These are phyloP conservation scores for Phytophthora pseudosyringae DNA, from an alignment of 352 stramenopile species.

Conservation along the genomic window DNA sequence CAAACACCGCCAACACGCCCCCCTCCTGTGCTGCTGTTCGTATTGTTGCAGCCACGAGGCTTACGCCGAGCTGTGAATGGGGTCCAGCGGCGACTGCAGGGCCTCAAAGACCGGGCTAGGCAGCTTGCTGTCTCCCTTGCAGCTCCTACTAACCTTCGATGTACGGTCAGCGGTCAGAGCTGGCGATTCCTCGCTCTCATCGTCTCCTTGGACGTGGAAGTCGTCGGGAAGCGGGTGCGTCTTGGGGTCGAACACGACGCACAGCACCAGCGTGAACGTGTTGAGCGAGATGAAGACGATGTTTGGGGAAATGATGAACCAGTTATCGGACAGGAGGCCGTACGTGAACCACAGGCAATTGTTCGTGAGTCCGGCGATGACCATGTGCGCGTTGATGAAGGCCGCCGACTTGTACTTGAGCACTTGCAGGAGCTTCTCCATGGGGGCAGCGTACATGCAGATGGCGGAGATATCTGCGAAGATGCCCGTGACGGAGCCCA, in stretches of 20 bases:
- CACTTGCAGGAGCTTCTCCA: constrained; percentile 37
- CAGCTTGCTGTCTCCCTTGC: constrained; percentile 21
- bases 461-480: constrained; percentile 31
- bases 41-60: not conserved
- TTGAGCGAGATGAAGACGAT: constrained; percentile 43
- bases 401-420: constrained; percentile 32
- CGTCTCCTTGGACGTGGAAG: constrained; percentile 23
- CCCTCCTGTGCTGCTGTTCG: no score
- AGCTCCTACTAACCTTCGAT: constrained; percentile 16
- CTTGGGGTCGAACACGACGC: constrained; percentile 35
- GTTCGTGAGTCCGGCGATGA: constrained; percentile 29
- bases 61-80: constrained; percentile 26
- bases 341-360: constrained; percentile 46
- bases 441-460: constrained; percentile 32
- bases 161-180: not conserved
- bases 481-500: constrained; percentile 33
- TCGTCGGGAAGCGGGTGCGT: constrained; percentile 35
- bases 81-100: constrained; percentile 37
- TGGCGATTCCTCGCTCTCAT: constrained; percentile 9
- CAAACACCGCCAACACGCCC: no score
- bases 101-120: constrained; percentile 36
- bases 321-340: constrained; percentile 37
- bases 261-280: constrained; percentile 29
- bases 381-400: constrained; percentile 36
- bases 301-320: constrained; percentile 41